A percentile compares a stretch with the other conserved stretches of the same genome.
Conservation (phyloP, 2,329 filamentous ascomycete species). For the Penicillium occitanis region DNA sequence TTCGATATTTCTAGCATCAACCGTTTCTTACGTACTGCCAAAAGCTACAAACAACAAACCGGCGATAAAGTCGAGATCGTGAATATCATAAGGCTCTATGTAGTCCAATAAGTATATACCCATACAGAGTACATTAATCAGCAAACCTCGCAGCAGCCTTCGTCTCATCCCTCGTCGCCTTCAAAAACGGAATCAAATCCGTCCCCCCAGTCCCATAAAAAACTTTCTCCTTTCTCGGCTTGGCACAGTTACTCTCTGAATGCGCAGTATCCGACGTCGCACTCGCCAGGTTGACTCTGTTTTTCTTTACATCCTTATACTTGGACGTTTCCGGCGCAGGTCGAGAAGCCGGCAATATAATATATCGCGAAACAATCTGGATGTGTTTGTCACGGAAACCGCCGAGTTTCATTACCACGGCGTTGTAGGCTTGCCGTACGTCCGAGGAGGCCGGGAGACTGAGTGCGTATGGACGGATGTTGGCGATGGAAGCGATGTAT, state of each 20-base stretch:
- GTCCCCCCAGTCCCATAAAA: constrained; percentile 55
- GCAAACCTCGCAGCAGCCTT: constrained; percentile 39
- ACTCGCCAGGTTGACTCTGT: constrained; percentile 46
- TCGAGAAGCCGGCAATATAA: constrained; percentile 46
- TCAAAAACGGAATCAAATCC: constrained; percentile 54
- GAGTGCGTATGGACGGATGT: constrained; percentile 48
- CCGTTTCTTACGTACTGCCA: not conserved
- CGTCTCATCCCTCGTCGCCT: constrained; percentile 54
- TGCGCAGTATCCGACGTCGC: constrained; percentile 24
- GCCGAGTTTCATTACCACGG: constrained; percentile 47
- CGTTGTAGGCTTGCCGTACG: constrained; percentile 48
- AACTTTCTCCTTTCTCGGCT: constrained; percentile 37
- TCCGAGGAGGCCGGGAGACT: constrained; percentile 33
- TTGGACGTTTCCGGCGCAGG: constrained; percentile 19
- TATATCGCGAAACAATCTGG: constrained; percentile 54
- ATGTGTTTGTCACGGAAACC: constrained; percentile 54
- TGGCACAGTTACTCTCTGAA: not conserved
- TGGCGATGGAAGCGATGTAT: constrained; percentile 46
- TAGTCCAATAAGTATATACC: not conserved
- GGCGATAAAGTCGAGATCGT: not conserved
- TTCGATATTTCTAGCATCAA: no score
- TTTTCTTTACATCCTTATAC: not conserved
- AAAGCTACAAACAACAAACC: not conserved
- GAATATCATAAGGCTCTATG: not conserved
- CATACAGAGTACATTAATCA: constrained; percentile 18